Evolutionary conservation across 106 monocot genomes (phyloP), one percentile per base, ranked within the genome.

Genomic region (Dactylorhiza incarnata): DNA sequence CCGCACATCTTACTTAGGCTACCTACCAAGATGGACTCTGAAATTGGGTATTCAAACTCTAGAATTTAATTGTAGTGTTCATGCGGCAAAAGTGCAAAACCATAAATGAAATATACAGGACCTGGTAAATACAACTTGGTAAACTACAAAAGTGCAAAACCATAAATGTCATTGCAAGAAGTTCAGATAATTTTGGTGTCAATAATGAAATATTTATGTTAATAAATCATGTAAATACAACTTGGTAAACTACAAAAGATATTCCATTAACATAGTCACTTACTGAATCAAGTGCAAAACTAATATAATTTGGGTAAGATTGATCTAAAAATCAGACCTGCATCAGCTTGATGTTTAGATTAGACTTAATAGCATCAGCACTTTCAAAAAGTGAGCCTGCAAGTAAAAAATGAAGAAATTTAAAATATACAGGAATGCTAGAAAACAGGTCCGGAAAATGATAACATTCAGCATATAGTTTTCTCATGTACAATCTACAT

Each of bases 341-440:
- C 99, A 99, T 99, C 70, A 99, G 71, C 81, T 94, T 99, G 50
- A 99, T 84, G 65, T 37, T 80, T 8, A 99, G 77, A 77, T 80
- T 70, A 82, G 84, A 84, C 76, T 56, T 86, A 73, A 83, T 76
- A 79, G 68, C 83, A 14, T 94, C 94, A 48, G 75, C 19, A 80
- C 74, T 85, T 79, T 76, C 82, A 86, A 99, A 99, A 80, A 99
- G 80, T 77, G 94, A 99, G 44, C 94, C 99, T 99, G 78, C 23
- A 81, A 45, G 2, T 26, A 79, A 1, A 50, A 44, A 14, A 19
- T 37, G 0, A 69, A 69, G 14, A 66, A 22, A 47, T 49, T 69
- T 23, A n/a, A n/a, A 47, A 71, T 17, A 48, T 19, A 8, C 48
- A 49, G 6, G 68, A 10, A 68, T 68, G 29, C 11, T 67, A 29